Evolutionary conservation across 164 flowering plant genomes (phyloP).

Genomic region (Houttuynia cordata): DNA sequence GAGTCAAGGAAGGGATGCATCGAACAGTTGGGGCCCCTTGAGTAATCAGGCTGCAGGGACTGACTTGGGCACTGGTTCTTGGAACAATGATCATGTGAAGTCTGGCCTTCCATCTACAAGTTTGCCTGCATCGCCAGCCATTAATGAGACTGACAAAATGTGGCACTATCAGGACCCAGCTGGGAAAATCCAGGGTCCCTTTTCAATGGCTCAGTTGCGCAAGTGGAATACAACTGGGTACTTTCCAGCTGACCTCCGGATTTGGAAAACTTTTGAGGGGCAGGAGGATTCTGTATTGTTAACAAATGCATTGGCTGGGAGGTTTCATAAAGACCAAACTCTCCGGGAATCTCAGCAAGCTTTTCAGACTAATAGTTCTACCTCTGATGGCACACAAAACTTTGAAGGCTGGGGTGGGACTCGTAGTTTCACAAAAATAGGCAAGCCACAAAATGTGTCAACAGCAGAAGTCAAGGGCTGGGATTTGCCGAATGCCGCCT

Average conservation of each 20-base stretch:
- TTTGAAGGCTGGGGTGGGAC: constrained; percentile 13
- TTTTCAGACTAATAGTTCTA: constrained; percentile 9
- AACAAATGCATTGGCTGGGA: constrained; percentile 57
- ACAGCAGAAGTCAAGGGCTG: constrained; percentile 16
- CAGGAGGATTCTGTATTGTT: constrained; percentile 58
- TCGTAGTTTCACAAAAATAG: background rate
- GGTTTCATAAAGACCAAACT: constrained; percentile 30
- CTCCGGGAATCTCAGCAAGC: constrained; percentile 7
- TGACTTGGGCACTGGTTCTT: constrained; percentile 16
- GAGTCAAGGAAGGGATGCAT: constrained; percentile 31
- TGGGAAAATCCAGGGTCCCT: constrained; percentile 89
- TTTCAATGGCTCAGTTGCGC: constrained; percentile 79
- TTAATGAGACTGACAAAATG: constrained; percentile 61
- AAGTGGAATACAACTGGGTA: constrained; percentile 86
- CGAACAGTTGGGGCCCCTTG: constrained; percentile 26
- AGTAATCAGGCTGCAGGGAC: constrained; percentile 7
- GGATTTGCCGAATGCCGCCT: constrained; percentile 21
- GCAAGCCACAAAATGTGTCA: constrained; percentile 17
- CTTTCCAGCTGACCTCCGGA: constrained; percentile 60
- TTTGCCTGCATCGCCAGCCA: constrained; percentile 15
- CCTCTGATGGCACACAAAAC: constrained; percentile 4
- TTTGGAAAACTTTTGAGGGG: constrained; percentile 53
- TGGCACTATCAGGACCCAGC: constrained; percentile 92
- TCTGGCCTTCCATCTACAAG: constrained; percentile 18
- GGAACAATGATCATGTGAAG: constrained; percentile 16